These are phyloP conservation scores for Termitomyces sp. DNA, from an alignment of 768 basidiomycete genomes.

Conservation along the genomic window DNA sequence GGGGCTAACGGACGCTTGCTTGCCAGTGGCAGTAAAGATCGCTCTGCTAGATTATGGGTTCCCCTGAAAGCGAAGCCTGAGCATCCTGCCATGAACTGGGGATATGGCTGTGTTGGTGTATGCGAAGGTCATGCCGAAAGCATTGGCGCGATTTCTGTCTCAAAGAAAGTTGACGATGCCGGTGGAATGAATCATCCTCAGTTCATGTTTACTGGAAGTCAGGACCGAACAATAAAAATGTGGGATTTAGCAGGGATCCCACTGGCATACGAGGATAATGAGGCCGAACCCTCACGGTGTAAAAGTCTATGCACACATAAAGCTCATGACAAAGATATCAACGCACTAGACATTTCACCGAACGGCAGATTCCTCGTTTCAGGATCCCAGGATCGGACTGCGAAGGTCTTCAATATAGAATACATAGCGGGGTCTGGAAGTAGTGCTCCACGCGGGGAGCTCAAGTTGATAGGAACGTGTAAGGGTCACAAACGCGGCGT, in stretches of 20 bases:
- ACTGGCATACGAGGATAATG: conserved; percentile 22
- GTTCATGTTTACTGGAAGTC: conserved; percentile 93
- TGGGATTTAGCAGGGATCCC: conserved; percentile 80
- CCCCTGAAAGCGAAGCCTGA: conserved; percentile 21
- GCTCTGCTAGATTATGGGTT: conserved; percentile 83
- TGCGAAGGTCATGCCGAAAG: conserved; percentile 96
- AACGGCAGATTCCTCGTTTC: conserved; percentile 88
- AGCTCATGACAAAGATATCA: conserved; percentile 99
- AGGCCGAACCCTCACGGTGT: conserved; percentile 43
- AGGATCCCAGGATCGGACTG: conserved; percentile 94
- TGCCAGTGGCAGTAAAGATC: conserved; percentile 93
- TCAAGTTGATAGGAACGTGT: conserved; percentile 80
- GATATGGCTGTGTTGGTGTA: conserved; percentile 76
- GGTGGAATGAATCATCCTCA: conserved; percentile 31
- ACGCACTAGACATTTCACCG: conserved; percentile 89
- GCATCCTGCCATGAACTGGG: conserved; percentile 29
- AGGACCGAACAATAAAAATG: conserved; percentile 97
- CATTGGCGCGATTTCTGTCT: conserved; percentile 85
- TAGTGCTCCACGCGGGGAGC: conserved; percentile 56
- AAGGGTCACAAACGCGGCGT: conserved; percentile 97
- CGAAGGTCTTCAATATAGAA: conserved; percentile 82
- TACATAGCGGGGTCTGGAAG: conserved; percentile 41
- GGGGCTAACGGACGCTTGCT: conserved; percentile 67
- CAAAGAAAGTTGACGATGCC: conserved; percentile 43
- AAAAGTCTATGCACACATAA: conserved; percentile 81